phyloP scores from a whole-genome alignment of 1,284 basidiomycete species.

The Hemileia vastatrix region DNA sequence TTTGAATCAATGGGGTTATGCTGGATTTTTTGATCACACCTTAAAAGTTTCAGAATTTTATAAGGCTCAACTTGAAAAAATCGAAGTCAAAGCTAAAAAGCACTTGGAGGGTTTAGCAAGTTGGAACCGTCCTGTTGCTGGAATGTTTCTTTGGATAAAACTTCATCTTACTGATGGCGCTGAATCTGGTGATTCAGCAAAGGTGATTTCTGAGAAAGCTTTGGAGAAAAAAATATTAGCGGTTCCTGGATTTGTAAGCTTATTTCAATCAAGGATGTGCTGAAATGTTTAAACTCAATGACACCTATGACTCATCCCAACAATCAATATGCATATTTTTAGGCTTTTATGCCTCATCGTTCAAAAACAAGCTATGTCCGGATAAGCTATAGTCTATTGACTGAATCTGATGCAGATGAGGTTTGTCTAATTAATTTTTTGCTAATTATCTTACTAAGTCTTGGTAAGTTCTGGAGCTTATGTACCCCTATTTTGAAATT shows the following conservation, averaged over 20 bases:
- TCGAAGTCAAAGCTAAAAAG: conserved; percentile 63
- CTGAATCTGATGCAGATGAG: conserved; percentile 60
- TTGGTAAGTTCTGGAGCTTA: too few species aligned
- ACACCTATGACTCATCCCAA: conserved; percentile 46
- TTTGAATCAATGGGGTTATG: conserved; percentile 57
- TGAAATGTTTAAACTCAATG: too few species aligned
- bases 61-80: conserved; percentile 63
- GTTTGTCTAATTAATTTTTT: conserved; percentile 4
- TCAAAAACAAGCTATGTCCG: conserved; percentile 62
- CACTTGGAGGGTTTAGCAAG: conserved; percentile 66
- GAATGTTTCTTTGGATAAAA: conserved; percentile 48
- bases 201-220: conserved; percentile 68
- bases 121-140: conserved; percentile 76
- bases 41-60: conserved; percentile 65
- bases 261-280: not conserved
- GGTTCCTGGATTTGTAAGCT: conserved; percentile 56
- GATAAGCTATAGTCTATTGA: conserved; percentile 67
- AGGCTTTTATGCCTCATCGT: conserved; percentile 60
- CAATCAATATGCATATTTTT: not conserved
- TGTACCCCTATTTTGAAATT: too few species aligned
- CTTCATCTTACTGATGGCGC: conserved; percentile 39
- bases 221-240: conserved; percentile 73
- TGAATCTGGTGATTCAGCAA: conserved; percentile 65
- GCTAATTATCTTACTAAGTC: too few species aligned
- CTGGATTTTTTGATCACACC: conserved; percentile 67